These are phyloP conservation scores for Penicillium waksmanii DNA, from an alignment of 495 filamentous ascomycete species.

Conservation along the genomic window DNA sequence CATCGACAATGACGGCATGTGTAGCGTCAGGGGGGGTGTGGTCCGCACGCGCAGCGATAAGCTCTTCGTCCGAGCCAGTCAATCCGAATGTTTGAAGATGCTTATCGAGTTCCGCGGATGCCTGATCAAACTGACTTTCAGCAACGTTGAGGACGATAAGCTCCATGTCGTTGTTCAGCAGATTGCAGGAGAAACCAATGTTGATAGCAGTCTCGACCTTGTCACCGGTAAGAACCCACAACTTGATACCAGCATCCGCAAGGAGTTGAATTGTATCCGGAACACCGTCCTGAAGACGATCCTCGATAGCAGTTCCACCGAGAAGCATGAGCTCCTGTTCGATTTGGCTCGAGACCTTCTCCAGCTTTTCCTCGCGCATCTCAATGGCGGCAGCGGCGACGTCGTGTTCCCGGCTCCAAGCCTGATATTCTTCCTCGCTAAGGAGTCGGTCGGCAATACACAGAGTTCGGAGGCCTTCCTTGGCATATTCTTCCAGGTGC, in stretches of 20 bases:
- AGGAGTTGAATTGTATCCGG: conserved; percentile 95
- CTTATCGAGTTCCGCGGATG: conserved; percentile 72
- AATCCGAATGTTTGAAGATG: conserved; percentile 74
- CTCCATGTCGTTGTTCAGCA: conserved; percentile 97
- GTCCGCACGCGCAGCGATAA: conserved; percentile 74
- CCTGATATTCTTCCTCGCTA: conserved; percentile 81
- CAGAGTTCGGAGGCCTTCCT: conserved; percentile 92
- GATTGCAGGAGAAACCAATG: conserved; percentile 98
- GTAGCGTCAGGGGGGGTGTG: conserved; percentile 85
- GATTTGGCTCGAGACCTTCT: conserved; percentile 85
- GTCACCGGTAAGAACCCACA: conserved; percentile 99
- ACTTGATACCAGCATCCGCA: conserved; percentile 93
- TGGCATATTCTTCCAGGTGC: conserved; percentile 94
- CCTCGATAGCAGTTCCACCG: conserved; percentile 97
- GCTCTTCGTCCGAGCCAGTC: conserved; percentile 85
- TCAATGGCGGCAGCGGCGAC: conserved; percentile 81
- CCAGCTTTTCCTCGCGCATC: conserved; percentile 91
- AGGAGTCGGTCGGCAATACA: conserved; percentile 91
- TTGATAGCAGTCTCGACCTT: conserved; percentile 99
- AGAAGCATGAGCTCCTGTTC: conserved; percentile 88
- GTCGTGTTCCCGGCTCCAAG: conserved; percentile 87
- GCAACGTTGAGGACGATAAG: conserved; percentile 87
- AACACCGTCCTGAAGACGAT: conserved; percentile 95
- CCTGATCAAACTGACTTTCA: conserved; percentile 67
- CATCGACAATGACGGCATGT: conserved; percentile 96